phyloP scores from a whole-genome alignment of 192 early-diverging fungal genomes.

The Dissophora globulifera region DNA sequence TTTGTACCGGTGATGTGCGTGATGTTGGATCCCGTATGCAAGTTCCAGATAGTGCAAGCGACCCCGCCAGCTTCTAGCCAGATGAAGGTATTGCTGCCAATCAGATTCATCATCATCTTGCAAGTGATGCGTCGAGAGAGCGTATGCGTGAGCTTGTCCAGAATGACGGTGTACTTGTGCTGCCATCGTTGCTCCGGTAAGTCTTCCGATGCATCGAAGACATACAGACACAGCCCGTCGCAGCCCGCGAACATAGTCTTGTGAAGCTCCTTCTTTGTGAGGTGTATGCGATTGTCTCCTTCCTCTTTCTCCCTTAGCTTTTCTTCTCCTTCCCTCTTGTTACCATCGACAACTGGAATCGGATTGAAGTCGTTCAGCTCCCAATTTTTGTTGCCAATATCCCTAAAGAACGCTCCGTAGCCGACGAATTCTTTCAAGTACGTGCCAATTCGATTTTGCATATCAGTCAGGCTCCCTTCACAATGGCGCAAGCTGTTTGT shows the following conservation, averaged over 20 bases:
- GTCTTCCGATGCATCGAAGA: slow-evolving; percentile 15
- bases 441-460: too few species aligned
- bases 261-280: too few species aligned
- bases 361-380: slow-evolving; percentile 21
- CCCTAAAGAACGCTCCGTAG: slow-evolving; percentile 25
- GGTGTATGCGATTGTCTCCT: too few species aligned
- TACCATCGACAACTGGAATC: neutral
- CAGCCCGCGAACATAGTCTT: slow-evolving; percentile 28
- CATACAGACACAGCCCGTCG: slow-evolving; percentile 31
- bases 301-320: neutral
- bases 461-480: neutral
- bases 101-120: slow-evolving; percentile 48
- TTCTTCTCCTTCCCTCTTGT: neutral
- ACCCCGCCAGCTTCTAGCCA: slow-evolving; percentile 40
- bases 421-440: slow-evolving; percentile 22
- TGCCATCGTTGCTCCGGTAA: slow-evolving; percentile 23
- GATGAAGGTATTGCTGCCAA: slow-evolving; percentile 40
- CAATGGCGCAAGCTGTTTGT: neutral
- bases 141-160: slow-evolving; percentile 28
- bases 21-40: slow-evolving; percentile 41
- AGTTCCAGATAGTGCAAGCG: slow-evolving; percentile 37
- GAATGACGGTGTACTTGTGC: slow-evolving; percentile 19
- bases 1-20: slow-evolving; percentile 32
- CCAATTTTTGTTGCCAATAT: slow-evolving; percentile 14
- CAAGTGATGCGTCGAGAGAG: slow-evolving; percentile 41